Evolutionary conservation across 1,284 basidiomycete genomes (phyloP), one percentile per base, ranked within the genome.

Genomic region (Moniliophthora roreri): DNA sequence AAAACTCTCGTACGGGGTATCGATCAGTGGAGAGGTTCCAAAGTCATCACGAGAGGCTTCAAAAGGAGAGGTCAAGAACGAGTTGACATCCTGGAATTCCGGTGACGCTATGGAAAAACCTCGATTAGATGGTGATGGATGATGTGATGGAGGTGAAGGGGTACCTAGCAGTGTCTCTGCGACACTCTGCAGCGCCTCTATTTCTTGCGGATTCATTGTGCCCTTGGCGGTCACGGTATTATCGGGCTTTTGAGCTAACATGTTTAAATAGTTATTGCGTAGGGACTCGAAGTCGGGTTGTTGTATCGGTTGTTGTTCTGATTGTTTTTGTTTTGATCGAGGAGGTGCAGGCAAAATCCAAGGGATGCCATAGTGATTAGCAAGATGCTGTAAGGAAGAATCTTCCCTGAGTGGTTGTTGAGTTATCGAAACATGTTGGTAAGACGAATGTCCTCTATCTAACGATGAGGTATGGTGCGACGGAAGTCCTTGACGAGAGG

Each of bases 301-400:
- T 20, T 28, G 36, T 23, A 39, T 32, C 21, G 35, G 23, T 16
- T 36, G 47, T 41, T 49, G 34, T 26, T 26, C 10, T 16, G 44
- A 10, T 32, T 37, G 16, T 44, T 65, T 76, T 56, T 78, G 76
- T 63, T 72, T 74, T 65, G 78, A 79, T 52, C 76, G 76, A 55
- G 87, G 87, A 52, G 80, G 79, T 57, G 80, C 80, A 42, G 87
- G 87, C 47, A 89, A 69, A 57, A 74, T 79, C 58, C 80, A 77
- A 54, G 87, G 87, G 61, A 89, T 82, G 71, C 85, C 87, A 87
- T 88, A 81, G 58, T 87, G 85, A 60, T 82, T 74, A 64, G 85
- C 82, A 53, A 87, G 72, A 72, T 82, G 85, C 69, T 68, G 44
- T 63, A 45, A 70, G 57, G 63, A 64, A 58, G 62, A 63, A 48